Conservation (phyloP, 2,329 filamentous ascomycete genomes). For the Simplicillium sp. region DNA sequence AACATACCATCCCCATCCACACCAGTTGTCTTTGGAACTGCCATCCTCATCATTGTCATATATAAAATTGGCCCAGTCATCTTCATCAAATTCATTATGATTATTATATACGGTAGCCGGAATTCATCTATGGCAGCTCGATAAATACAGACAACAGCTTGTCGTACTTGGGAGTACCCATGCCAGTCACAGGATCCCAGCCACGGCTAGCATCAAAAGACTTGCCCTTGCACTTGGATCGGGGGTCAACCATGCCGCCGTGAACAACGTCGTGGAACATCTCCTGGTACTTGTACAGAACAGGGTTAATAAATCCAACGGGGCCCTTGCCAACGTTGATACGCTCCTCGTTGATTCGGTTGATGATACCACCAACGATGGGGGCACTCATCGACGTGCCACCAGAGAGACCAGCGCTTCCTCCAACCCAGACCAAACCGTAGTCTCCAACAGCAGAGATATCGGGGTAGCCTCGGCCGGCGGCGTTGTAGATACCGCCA, state of each 20-base stretch:
- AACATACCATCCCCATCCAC: too few relatives aligned
- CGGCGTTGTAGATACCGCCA: constrained; percentile 24
- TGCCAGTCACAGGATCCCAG: constrained; percentile 2
- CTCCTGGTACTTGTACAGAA: constrained; percentile 2
- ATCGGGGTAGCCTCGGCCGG: constrained; percentile 27
- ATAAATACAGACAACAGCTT: too few relatives aligned
- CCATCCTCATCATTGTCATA: too few relatives aligned
- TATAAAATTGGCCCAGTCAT: too few relatives aligned
- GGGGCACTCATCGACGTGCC: constrained; percentile 9
- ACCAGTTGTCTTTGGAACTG: too few relatives aligned
- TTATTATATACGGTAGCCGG: too few relatives aligned
- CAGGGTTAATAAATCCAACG: constrained; percentile 20
- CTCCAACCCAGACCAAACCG: constrained; percentile 25
- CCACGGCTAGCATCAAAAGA: background rate
- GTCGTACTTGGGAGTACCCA: constrained; percentile 5
- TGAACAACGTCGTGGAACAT: constrained; percentile 2
- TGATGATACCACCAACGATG: constrained; percentile 9
- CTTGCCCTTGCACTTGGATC: background rate
- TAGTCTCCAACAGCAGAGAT: constrained; percentile 33
- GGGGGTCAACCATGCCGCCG: constrained; percentile 4
- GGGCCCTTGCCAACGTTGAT: constrained; percentile 21
- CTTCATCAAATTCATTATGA: too few relatives aligned
- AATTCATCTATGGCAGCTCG: too few relatives aligned
- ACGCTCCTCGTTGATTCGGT: constrained; percentile 8
- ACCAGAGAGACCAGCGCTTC: constrained; percentile 10